These are phyloP conservation scores for Centrapalus pauciflorus DNA, from an alignment of 129 eudicot species.

Conservation along the genomic window DNA sequence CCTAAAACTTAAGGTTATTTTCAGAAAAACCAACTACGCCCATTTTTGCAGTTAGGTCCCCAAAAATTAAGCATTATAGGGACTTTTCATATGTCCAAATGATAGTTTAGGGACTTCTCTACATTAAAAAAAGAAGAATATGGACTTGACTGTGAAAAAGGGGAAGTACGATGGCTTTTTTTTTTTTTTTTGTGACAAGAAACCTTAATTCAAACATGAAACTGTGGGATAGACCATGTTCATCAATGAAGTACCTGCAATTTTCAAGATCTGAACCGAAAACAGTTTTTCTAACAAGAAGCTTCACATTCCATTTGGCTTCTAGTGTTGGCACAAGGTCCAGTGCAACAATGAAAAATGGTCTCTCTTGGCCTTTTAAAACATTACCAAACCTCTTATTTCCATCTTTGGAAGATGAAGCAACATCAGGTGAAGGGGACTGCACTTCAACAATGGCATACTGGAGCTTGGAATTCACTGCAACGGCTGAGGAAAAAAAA, in stretches of 20 bases:
- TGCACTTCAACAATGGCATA: slow-evolving; percentile 76
- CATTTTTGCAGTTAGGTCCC: too few relatives aligned
- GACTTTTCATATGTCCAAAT: too few relatives aligned
- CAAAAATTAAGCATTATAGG: too few relatives aligned
- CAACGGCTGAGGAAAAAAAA: slow-evolving; percentile 62
- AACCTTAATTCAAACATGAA: neutral
- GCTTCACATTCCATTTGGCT: slow-evolving; percentile 80
- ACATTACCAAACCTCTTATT: slow-evolving; percentile 56
- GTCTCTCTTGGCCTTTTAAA: slow-evolving; percentile 45
- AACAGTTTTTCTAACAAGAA: slow-evolving; percentile 55
- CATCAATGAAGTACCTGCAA: slow-evolving; percentile 46
- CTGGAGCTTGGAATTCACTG: slow-evolving; percentile 85
- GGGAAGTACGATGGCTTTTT: too few relatives aligned
- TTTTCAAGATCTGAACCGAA: slow-evolving; percentile 87
- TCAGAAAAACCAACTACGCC: too few relatives aligned
- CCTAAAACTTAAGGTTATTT: too few relatives aligned
- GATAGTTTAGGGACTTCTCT: too few relatives aligned
- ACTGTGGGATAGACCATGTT: neutral
- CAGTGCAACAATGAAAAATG: slow-evolving; percentile 62
- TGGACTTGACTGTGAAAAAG: too few relatives aligned
- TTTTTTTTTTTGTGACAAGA: neutral
- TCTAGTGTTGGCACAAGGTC: slow-evolving; percentile 80
- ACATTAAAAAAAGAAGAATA: too few relatives aligned
- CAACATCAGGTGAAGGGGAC: slow-evolving; percentile 29
- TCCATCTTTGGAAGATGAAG: slow-evolving; percentile 47